phyloP scores from a whole-genome alignment of 257 asterid genomes.

The Salvia rosmarinus region DNA sequence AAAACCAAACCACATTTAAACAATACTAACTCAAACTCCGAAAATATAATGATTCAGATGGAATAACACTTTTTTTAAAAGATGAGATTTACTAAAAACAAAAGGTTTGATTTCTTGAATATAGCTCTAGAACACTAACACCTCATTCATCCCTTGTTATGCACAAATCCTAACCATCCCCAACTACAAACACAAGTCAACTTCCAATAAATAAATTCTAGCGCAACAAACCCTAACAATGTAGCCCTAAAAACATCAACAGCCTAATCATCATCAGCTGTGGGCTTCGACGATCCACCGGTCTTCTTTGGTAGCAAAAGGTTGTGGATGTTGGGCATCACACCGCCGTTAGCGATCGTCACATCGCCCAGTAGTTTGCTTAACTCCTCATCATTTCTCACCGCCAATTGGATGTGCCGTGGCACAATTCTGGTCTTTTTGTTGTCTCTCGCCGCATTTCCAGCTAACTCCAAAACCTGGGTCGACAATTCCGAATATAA shows the following conservation, averaged over 20 bases:
- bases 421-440: constrained; percentile 87
- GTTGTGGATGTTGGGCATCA: constrained; percentile 87
- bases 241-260: neutral
- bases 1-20: too few species aligned
- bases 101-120: constrained; percentile 8
- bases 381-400: constrained; percentile 74
- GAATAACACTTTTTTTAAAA: too few species aligned
- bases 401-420: constrained; percentile 73
- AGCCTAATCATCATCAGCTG: constrained; percentile 62
- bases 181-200: constrained; percentile 7
- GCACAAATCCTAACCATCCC: constrained; percentile 28
- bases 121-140: neutral
- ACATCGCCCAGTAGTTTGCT: constrained; percentile 83
- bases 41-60: too few species aligned
- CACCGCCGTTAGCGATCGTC: constrained; percentile 82
- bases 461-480: constrained; percentile 81
- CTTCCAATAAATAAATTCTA: neutral
- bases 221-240: constrained; percentile 12
- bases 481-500: neutral
- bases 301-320: constrained; percentile 74
- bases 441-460: constrained; percentile 83
- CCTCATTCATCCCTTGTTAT: constrained; percentile 29
- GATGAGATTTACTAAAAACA: neutral
- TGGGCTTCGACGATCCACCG: constrained; percentile 58
- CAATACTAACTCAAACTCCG: too few species aligned